Conservation (phyloP, 2,329 filamentous ascomycete species). For the Claviceps arundinis region DNA sequence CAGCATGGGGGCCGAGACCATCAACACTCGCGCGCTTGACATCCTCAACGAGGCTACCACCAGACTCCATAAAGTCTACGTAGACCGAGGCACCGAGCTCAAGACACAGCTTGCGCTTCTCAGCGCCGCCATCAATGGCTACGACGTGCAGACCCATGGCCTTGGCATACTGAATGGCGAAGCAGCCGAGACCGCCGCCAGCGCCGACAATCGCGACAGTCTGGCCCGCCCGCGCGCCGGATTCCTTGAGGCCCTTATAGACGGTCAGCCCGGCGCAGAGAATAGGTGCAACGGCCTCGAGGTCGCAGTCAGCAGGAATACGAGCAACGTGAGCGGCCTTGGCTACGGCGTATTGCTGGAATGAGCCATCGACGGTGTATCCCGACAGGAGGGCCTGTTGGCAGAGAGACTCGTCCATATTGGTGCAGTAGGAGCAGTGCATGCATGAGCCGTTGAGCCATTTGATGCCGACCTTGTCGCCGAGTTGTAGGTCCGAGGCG, state of each 20-base stretch:
- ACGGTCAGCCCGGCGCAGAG: constrained; percentile 80
- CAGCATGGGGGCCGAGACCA: constrained; percentile 74
- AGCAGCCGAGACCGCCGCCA: constrained; percentile 65
- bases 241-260: constrained; percentile 86
- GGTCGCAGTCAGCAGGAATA: constrained; percentile 61
- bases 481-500: constrained; percentile 50
- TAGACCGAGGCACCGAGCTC: constrained; percentile 59
- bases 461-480: constrained; percentile 79
- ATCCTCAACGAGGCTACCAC: constrained; percentile 50
- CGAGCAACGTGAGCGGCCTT: constrained; percentile 77
- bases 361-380: constrained; percentile 84
- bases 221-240: constrained; percentile 59
- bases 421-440: constrained; percentile 69
- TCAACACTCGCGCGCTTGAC: constrained; percentile 65
- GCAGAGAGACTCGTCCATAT: constrained; percentile 74
- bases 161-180: constrained; percentile 78
- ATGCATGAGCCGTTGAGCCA: constrained; percentile 88
- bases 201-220: constrained; percentile 76
- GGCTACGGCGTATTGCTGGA: constrained; percentile 84
- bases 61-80: constrained; percentile 53
- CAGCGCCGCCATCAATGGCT: constrained; percentile 70
- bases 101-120: constrained; percentile 50
- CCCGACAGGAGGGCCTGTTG: constrained; percentile 62
- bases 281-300: constrained; percentile 68
- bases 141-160: constrained; percentile 77